Evolutionary conservation across 768 basidiomycete species (phyloP).

Genomic region (Mycena chlorophos): DNA sequence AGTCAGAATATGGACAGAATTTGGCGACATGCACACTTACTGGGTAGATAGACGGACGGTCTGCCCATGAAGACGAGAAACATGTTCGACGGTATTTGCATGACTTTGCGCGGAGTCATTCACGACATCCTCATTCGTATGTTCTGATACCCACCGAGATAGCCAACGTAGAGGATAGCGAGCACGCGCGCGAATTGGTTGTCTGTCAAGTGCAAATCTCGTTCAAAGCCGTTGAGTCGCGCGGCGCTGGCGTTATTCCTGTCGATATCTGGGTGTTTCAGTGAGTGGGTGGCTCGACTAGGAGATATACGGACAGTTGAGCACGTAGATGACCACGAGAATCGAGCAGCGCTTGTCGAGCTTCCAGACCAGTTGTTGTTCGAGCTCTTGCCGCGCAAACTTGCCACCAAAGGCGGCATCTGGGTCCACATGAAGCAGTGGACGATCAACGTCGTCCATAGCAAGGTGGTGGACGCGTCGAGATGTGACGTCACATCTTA

Average conservation of each 20-base stretch:
- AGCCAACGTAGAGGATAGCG: conserved; percentile 66
- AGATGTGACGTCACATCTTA: background rate
- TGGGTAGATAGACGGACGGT: conserved; percentile 64
- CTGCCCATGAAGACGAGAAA: conserved; percentile 61
- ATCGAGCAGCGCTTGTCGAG: conserved; percentile 51
- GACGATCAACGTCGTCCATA: conserved; percentile 9
- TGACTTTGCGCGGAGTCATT: conserved; percentile 30
- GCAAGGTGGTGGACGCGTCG: background rate
- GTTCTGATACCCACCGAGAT: conserved; percentile 33
- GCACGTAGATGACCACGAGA: conserved; percentile 46
- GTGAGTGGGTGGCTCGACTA: background rate
- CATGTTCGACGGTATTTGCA: conserved; percentile 81
- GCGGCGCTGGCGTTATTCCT: conserved; percentile 75
- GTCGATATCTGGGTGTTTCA: conserved; percentile 50
- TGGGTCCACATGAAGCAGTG: conserved; percentile 19
- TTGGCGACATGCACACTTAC: background rate
- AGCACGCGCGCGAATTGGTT: conserved; percentile 63
- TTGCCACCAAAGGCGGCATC: conserved; percentile 32
- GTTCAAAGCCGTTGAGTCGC: conserved; percentile 63
- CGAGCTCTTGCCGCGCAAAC: conserved; percentile 25
- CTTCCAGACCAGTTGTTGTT: conserved; percentile 44
- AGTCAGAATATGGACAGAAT: background rate
- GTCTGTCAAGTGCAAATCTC: conserved; percentile 56
- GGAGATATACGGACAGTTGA: conserved; percentile 38
- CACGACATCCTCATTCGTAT: background rate